Evolutionary conservation across 2,329 filamentous ascomycete genomes (phyloP), one percentile per base, ranked within the genome.

Genomic region (Zasmidium angulare): DNA sequence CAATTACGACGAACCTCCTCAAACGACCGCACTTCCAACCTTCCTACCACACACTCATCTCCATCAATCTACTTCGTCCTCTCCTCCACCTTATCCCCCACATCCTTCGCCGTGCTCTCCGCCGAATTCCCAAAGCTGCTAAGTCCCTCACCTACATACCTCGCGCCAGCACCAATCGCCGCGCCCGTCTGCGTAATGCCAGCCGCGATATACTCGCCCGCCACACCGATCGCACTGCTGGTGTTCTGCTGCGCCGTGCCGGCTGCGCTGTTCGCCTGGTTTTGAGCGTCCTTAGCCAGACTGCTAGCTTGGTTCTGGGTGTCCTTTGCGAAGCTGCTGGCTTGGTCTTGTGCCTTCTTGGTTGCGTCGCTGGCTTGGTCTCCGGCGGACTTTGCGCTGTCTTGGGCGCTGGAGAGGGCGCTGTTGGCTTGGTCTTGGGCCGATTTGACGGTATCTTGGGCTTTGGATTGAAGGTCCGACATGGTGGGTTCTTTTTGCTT

Each of bases 391-490:
- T 51, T 51, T 3, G n/a, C 22, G 22, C 22, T 19, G 9, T 26
- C 22, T 43, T 53, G 50, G 9, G 50, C 50, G 36, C 40, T 26
- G 50, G 50, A 53, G 26, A 29, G 26, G 14, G 21, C n/a, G 21
- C 23, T 50, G 21, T 31, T 31, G 24, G 21, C 49, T 31, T 55
- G 43, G n/a, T 48, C 20, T 48, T 55, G 53, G 40, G 43, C 53
- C 11, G 19, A 21, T 46, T 46, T 46, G 6, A 24, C 50, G 3
- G 50, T 43, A 9, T 40, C 26, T 24, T 46, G 36, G 21, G 51
- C 51, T 54, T 54, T 36, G 51, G 51, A 46, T 46, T 20, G 17
- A 12, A 54, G 51, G 36, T 54, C 46, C 19, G 36, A 43, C 36
- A 43, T 43, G 11, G 36, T 43, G 9, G 36, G 9, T 17, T 43